Percentiles rank a stretch among this genome's conserved stretches.
phyloP scores from a whole-genome alignment of 345 rosid species.

The Noccaea caerulescens region DNA sequence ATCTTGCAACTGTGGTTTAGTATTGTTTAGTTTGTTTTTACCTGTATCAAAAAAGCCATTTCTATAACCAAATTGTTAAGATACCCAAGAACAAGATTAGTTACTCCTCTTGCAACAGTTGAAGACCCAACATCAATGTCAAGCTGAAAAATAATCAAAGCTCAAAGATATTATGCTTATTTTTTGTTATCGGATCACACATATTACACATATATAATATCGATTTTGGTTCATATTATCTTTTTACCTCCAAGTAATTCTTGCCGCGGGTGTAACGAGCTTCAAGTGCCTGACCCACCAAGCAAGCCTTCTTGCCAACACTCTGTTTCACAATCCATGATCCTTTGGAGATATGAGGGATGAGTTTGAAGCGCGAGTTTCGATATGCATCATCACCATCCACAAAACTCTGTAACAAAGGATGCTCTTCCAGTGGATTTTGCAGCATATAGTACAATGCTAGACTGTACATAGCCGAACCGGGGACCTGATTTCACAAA shows the following conservation, averaged over 20 bases:
- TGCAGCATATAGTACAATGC: slow-evolving; percentile 76
- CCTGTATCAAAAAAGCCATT: slow-evolving; percentile 96
- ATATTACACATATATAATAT: neutral
- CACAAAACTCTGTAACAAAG: slow-evolving; percentile 76
- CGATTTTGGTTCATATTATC: neutral
- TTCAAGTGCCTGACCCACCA: slow-evolving; percentile 81
- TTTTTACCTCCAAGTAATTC: slow-evolving; percentile 80
- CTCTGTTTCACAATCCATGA: slow-evolving; percentile 98
- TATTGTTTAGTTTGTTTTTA: slow-evolving; percentile 15
- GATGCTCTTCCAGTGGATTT: slow-evolving; percentile 74
- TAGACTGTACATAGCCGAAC: slow-evolving; percentile 59
- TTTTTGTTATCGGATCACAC: neutral
- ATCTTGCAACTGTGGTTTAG: neutral
- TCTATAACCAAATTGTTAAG: slow-evolving; percentile 81
- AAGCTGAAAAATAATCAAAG: slow-evolving; percentile 50
- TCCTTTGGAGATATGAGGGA: slow-evolving; percentile 94
- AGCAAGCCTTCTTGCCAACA: slow-evolving; percentile 87
- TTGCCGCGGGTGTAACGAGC: slow-evolving; percentile 66
- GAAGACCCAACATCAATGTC: slow-evolving; percentile 89
- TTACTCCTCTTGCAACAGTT: slow-evolving; percentile 84
- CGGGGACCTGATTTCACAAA: slow-evolving; percentile 64
- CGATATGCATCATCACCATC: slow-evolving; percentile 85
- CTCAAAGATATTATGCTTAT: slow-evolving; percentile 5
- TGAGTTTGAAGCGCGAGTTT: slow-evolving; percentile 92
- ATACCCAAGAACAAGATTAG: slow-evolving; percentile 81